These are phyloP conservation scores for Penicillium thymicola DNA, from an alignment of 2,329 filamentous ascomycete genomes.

Conservation along the genomic window DNA sequence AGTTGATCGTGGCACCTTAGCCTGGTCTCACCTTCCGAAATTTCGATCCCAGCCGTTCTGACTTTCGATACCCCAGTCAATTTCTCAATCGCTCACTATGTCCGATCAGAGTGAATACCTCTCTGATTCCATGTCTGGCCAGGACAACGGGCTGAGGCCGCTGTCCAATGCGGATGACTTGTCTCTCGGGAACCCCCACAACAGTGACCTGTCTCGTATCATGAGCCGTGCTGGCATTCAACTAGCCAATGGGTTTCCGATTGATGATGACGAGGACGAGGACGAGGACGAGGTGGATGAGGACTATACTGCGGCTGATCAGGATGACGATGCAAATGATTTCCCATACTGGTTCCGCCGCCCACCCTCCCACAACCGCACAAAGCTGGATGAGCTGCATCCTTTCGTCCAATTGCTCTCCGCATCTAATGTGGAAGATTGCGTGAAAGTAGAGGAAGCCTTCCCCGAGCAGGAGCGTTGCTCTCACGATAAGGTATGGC, in stretches of 20 bases:
- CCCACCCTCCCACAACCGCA: constrained; percentile 36
- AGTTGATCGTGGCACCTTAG: constrained; percentile 9
- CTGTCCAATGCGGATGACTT: constrained; percentile 31
- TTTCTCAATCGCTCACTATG: constrained; percentile 19
- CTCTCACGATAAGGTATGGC: constrained; percentile 58
- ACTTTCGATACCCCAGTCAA: neutral
- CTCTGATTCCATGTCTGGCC: constrained; percentile 29
- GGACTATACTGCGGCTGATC: constrained; percentile 43
- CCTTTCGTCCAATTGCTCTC: constrained; percentile 73
- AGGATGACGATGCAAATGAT: constrained; percentile 41
- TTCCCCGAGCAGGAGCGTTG: constrained; percentile 59
- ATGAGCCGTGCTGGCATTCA: constrained; percentile 27
- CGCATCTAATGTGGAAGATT: constrained; percentile 49
- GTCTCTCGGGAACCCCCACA: constrained; percentile 26
- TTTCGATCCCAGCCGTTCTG: constrained; percentile 1
- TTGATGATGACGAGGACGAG: constrained; percentile 31
- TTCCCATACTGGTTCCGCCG: constrained; percentile 43
- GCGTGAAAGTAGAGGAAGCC: constrained; percentile 56
- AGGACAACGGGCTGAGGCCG: constrained; percentile 28
- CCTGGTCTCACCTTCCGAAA: constrained; percentile 4
- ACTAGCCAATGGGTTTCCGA: constrained; percentile 30
- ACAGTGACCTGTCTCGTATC: constrained; percentile 29
- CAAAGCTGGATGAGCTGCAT: constrained; percentile 58
- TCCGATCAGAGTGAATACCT: constrained; percentile 29
- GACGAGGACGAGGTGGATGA: constrained; percentile 38